Conservation (phyloP, 108 stramenopile species). For the Skeletonema grethae region DNA sequence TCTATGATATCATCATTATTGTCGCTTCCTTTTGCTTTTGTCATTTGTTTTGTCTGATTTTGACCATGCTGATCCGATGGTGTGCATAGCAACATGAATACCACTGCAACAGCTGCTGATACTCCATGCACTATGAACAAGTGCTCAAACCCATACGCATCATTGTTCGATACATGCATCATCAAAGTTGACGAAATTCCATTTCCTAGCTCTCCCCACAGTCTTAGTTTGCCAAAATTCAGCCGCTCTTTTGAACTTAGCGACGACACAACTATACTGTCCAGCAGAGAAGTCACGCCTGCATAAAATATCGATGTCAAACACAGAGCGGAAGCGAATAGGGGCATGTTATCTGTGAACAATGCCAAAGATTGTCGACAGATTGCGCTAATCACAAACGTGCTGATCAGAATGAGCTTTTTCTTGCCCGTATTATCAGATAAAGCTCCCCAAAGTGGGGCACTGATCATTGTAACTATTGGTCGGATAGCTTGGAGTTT, state of each 20-base stretch:
- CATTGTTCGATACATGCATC: not conserved
- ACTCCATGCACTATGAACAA: conserved; percentile 36
- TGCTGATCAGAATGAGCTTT: conserved; percentile 19
- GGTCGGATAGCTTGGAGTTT: conserved; percentile 41
- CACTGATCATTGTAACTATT: conserved; percentile 35
- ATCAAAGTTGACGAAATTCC: conserved; percentile 62
- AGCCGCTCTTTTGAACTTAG: conserved; percentile 52
- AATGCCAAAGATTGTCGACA: conserved; percentile 21
- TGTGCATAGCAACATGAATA: conserved; percentile 19
- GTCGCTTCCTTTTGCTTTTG: not conserved
- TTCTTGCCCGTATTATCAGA: conserved; percentile 34
- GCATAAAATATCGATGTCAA: conserved; percentile 37
- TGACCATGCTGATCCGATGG: conserved; percentile 7
- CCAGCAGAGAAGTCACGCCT: conserved; percentile 67
- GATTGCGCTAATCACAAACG: conserved; percentile 20
- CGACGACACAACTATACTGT: conserved; percentile 85
- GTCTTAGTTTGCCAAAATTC: conserved; percentile 86
- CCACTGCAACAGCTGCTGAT: conserved; percentile 17
- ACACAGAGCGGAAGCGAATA: conserved; percentile 28
- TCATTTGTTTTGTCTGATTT: not conserved
- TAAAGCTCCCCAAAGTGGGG: conserved; percentile 36
- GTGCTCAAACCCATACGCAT: conserved; percentile 7
- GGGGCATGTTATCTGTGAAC: conserved; percentile 7
- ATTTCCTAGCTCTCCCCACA: conserved; percentile 95
- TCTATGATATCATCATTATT: not conserved